Evolutionary conservation across 176 grass and related monocot genomes (phyloP), one percentile per base, ranked within the genome.

Genomic region (Carex cristatella): DNA sequence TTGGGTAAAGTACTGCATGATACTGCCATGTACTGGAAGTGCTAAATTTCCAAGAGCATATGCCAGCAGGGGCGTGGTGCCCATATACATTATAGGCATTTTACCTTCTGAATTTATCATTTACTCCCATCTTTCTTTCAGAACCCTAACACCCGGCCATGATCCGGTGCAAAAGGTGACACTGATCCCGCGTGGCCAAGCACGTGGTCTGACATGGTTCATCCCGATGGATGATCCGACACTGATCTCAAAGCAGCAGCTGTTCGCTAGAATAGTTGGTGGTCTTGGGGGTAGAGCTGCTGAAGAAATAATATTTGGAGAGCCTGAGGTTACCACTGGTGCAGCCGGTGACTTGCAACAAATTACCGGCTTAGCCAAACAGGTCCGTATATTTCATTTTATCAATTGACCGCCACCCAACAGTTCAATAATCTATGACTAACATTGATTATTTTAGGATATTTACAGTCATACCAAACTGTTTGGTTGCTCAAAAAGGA

Each of bases 91-190:
- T 82, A 46, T 48, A 51, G 19, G 19, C 2, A 64, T 3, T 51
- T 82, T 82, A 2, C 4, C n/a, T 44, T 31, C 19, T 51, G 37
- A 60, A 60, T 40, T 81, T 46, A 63, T 60, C 16, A 38, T 81
- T 23, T 23, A 42, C 3, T 38, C 2, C 5, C 18, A 6, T 85
- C 31, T 44, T 73, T 67, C 82, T 83, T 94, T 73, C 88, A 99
- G 96, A 91, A 99, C 96, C 80, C 86, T 99, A 81, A 99, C 96
- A 10, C 91, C 96, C 30, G 96, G 96, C 2, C 96, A 99, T 46
- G 96, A 99, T 64, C 89, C 96, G 0, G 96, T 99, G 78, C 96
- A 99, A 86, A 99, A 99, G 91, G 96, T 99, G 72, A 99, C 96
- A 40, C 59, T 99, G 12, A 74, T 99, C 83, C 96, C 96, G 68